phyloP scores from a whole-genome alignment of 2,329 filamentous ascomycete genomes.

The Emmonsia crescens region DNA sequence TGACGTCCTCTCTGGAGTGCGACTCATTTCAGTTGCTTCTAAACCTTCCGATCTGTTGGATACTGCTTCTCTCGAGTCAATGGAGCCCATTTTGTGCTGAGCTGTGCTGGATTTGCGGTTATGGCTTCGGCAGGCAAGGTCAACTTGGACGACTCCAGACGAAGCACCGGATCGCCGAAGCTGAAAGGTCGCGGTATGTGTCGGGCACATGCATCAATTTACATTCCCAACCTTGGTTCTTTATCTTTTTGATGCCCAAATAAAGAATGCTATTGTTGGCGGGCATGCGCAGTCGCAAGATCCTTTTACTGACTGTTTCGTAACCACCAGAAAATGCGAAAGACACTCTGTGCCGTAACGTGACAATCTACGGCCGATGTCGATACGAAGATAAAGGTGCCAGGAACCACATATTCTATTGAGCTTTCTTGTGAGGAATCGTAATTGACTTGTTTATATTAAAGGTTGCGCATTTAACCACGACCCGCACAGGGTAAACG shows the following conservation, averaged over 20 bases:
- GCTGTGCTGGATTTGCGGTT: slow-evolving; percentile 22
- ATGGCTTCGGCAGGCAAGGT: slow-evolving; percentile 37
- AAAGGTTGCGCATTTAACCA: slow-evolving; percentile 75
- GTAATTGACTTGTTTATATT: slow-evolving; percentile 9
- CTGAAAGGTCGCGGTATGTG: slow-evolving; percentile 39
- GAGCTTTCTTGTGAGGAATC: neutral
- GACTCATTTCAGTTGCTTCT: slow-evolving; percentile 21
- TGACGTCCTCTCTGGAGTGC: slow-evolving; percentile 26
- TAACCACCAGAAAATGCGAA: slow-evolving; percentile 59
- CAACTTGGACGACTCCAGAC: slow-evolving; percentile 36
- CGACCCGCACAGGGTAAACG: slow-evolving; percentile 55
- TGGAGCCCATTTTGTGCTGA: slow-evolving; percentile 31
- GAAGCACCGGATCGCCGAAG: slow-evolving; percentile 36
- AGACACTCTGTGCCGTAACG: slow-evolving; percentile 84
- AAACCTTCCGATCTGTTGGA: slow-evolving; percentile 16
- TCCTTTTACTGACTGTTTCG: slow-evolving; percentile 3
- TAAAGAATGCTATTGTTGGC: neutral
- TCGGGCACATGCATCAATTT: neutral
- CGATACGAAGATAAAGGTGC: slow-evolving; percentile 76
- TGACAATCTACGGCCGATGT: slow-evolving; percentile 87
- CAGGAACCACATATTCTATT: neutral
- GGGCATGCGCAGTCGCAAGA: neutral
- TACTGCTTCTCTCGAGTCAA: slow-evolving; percentile 26
- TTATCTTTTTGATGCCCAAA: neutral
- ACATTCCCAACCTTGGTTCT: slow-evolving; percentile 1